phyloP scores from a whole-genome alignment of 176 grass and related monocot genomes.

The Paspalum vaginatum region DNA sequence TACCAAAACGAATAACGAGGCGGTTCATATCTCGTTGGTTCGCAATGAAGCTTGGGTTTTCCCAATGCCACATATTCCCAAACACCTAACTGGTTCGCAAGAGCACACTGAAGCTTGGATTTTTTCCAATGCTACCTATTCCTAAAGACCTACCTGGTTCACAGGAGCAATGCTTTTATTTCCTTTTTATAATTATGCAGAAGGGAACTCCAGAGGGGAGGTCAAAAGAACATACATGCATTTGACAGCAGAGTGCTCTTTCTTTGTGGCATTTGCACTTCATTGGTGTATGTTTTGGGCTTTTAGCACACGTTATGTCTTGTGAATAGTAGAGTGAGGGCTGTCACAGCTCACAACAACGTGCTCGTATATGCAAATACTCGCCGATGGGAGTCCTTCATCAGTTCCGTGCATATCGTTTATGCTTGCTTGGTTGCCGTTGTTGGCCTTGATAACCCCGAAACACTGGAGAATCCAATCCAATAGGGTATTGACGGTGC shows the following conservation, averaged over 20 bases:
- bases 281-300: background rate
- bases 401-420: too few relatives aligned
- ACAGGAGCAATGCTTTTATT: background rate
- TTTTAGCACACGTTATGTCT: too few relatives aligned
- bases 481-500: too few relatives aligned
- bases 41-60: background rate
- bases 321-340: too few relatives aligned
- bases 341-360: too few relatives aligned
- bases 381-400: too few relatives aligned
- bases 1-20: too few relatives aligned
- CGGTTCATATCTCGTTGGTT: too few relatives aligned
- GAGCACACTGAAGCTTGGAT: background rate
- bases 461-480: too few relatives aligned
- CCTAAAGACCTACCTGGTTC: background rate
- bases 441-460: too few relatives aligned
- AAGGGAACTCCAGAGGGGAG: background rate
- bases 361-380: too few relatives aligned
- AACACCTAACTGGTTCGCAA: background rate
- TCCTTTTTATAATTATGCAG: background rate
- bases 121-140: background rate
- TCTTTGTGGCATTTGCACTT: background rate
- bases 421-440: too few relatives aligned
- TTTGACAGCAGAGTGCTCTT: background rate
- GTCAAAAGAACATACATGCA: background rate
- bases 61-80: background rate